Conservation (phyloP, 2,329 filamentous ascomycete genomes). For the Proliferodiscus dingleyae region DNA sequence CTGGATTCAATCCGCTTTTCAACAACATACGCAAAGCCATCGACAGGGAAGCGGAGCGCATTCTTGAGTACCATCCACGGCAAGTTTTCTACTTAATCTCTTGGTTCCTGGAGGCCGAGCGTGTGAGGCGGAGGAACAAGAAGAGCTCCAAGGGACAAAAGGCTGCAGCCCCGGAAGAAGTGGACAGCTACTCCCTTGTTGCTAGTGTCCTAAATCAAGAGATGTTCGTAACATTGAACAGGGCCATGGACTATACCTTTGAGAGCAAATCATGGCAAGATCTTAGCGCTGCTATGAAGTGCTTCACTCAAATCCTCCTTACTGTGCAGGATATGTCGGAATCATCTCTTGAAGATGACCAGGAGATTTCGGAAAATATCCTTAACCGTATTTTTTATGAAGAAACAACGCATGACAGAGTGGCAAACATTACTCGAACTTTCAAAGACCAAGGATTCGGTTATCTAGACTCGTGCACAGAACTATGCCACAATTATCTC, state of each 20-base stretch:
- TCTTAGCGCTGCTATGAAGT: constrained; percentile 82
- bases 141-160: constrained; percentile 48
- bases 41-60: constrained; percentile 79
- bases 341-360: constrained; percentile 82
- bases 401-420: constrained; percentile 83
- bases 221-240: constrained; percentile 84
- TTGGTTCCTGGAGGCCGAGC: constrained; percentile 89
- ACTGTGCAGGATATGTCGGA: constrained; percentile 90
- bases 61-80: constrained; percentile 69
- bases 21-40: constrained; percentile 81
- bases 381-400: constrained; percentile 98
- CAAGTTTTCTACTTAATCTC: constrained; percentile 91
- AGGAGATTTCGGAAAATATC: constrained; percentile 97
- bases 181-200: constrained; percentile 79
- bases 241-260: constrained; percentile 71
- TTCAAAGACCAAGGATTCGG: constrained; percentile 94
- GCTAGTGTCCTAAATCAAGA: constrained; percentile 90
- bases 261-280: constrained; percentile 86
- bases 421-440: constrained; percentile 73
- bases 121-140: constrained; percentile 60
- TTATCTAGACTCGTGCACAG: constrained; percentile 87
- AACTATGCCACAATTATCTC: constrained; percentile 85
- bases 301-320: constrained; percentile 88
- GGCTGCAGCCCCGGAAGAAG: constrained; percentile 42
- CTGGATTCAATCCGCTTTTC: constrained; percentile 90